Evolutionary conservation across 345 rosid genomes (phyloP), one percentile per base, ranked within the genome.

Genomic region (Draba incana): DNA sequence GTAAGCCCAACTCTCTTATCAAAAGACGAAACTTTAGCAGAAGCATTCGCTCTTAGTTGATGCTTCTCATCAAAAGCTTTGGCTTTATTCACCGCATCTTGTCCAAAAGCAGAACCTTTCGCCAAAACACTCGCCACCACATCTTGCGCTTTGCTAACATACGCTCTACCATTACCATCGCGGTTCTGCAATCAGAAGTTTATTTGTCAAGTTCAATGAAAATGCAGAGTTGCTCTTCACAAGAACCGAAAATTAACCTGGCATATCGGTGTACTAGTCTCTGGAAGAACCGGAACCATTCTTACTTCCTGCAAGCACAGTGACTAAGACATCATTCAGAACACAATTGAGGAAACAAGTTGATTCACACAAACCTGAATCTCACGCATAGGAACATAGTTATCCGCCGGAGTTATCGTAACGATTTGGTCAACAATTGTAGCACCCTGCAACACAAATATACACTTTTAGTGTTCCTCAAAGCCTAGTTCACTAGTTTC

Each of bases 1-100:
- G 91, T 87, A 31, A 94, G 82, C 57, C 97, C 81, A 64, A 94
- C 96, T 78, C 84, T 85, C 72, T 76, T 78, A 57, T 94, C 97
- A 76, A 94, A 85, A 31, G 92, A 87, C 9, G 79, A 74, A 49
- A 89, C 97, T 81, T 85, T 91, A 66, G 97, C 92, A 5, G 99
- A 91, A 76, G 99, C 99, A 69, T 70, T 89, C 51, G 97, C 97
- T 69, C 80, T 86, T 69, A 94, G 68, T 30, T 52, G 88, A 72
- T 94, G 99, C 71, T 87, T 86, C 71, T 94, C 96, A 48, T 94
- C 96, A 63, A 94, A 94, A 53, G 96, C 95, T 63, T 84, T 94
- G 48, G 97, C 97, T 83, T 87, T 94, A 67, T 89, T 94, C 75
- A 94, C 61, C 2, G 99, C 97, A 74, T 94, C 99, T 81, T 89